Conservation (phyloP, 2,329 filamentous ascomycete genomes). For the Phoma sp. region DNA sequence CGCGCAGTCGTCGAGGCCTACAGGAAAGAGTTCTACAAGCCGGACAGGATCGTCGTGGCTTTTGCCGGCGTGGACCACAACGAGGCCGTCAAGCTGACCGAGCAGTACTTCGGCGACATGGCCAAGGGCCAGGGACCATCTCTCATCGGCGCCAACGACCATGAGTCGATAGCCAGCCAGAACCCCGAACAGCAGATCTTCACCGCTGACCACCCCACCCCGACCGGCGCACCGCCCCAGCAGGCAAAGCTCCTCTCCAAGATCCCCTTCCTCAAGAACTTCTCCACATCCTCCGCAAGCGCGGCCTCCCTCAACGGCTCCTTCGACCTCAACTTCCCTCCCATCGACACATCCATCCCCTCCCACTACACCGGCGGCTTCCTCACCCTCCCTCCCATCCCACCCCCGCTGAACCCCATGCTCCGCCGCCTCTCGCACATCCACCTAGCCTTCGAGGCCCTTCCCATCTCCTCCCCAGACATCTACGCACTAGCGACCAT, state of each 20-base stretch:
- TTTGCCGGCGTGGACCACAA: slow-evolving; percentile 89
- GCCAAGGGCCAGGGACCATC: slow-evolving; percentile 58
- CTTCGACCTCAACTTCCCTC: slow-evolving; percentile 54
- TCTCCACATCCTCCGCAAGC: slow-evolving; percentile 74
- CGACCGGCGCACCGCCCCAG: slow-evolving; percentile 52
- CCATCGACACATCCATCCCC: slow-evolving; percentile 65
- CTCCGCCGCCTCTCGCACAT: slow-evolving; percentile 87
- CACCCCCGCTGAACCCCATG: slow-evolving; percentile 76
- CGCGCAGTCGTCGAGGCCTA: slow-evolving; percentile 77
- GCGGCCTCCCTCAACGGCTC: slow-evolving; percentile 60
- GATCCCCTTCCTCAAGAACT: slow-evolving; percentile 87
- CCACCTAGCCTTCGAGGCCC: slow-evolving; percentile 92
- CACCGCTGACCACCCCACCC: slow-evolving; percentile 44
- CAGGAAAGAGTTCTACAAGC: slow-evolving; percentile 80
- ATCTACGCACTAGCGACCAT: slow-evolving; percentile 96
- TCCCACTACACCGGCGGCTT: slow-evolving; percentile 94
- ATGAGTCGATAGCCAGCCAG: slow-evolving; percentile 22
- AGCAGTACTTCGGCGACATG: slow-evolving; percentile 94
- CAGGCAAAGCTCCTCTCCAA: slow-evolving; percentile 76
- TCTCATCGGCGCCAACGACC: slow-evolving; percentile 39
- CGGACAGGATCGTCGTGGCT: slow-evolving; percentile 90
- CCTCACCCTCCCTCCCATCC: slow-evolving; percentile 80
- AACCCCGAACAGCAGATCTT: slow-evolving; percentile 54
- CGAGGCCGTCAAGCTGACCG: slow-evolving; percentile 77
- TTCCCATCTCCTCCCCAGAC: slow-evolving; percentile 87